Evolutionary conservation across 768 basidiomycete species (phyloP).

Genomic region (Serendipita vermifera): DNA sequence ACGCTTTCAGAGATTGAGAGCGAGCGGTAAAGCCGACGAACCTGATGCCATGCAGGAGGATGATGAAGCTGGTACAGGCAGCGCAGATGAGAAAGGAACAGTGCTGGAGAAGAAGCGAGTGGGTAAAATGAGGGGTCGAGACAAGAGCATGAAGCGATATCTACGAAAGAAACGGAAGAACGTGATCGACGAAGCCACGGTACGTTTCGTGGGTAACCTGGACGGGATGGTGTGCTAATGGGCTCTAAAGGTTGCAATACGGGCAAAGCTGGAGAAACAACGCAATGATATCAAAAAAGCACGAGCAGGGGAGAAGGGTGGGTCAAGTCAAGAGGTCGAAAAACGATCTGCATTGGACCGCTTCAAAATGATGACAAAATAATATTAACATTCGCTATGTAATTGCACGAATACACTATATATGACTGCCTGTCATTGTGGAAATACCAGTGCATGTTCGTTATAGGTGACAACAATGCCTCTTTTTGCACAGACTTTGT

Average conservation of each 20-base stretch:
- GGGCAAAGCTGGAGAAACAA: conserved; percentile 51
- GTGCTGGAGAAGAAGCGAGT: conserved; percentile 42
- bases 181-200: conserved; percentile 72
- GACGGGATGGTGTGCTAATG: conserved; percentile 27
- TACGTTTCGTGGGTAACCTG: conserved; percentile 24
- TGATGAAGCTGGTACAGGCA: conserved; percentile 28
- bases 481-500: neutral
- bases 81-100: conserved; percentile 22
- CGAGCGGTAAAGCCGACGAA: conserved; percentile 61
- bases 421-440: neutral
- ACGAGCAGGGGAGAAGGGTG: conserved; percentile 20
- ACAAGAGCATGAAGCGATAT: conserved; percentile 73
- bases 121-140: conserved; percentile 76
- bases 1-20: conserved; percentile 62
- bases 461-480: neutral
- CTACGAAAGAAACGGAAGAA: conserved; percentile 90
- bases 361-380: conserved; percentile 18
- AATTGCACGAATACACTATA: neutral
- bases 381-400: neutral
- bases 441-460: neutral
- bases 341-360: conserved; percentile 30
- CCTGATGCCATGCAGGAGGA: conserved; percentile 25
- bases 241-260: conserved; percentile 38
- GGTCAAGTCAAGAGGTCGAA: conserved; percentile 15
- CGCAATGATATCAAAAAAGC: conserved; percentile 31